Base-by-base conservation (phyloP, 805 yeast species). In the Kazachstania bromeliacearum region DNA sequence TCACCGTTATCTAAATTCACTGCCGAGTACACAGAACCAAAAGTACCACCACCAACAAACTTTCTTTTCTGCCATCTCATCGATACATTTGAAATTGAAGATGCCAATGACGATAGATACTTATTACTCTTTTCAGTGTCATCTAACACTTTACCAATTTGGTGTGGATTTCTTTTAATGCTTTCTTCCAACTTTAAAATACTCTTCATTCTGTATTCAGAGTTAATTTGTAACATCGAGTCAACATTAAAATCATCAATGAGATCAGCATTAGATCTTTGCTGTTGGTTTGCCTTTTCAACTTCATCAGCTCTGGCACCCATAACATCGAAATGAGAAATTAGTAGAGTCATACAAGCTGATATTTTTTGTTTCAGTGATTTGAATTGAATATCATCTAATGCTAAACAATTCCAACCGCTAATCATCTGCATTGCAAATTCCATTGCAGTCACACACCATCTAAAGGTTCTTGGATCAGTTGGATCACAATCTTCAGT, bases 21-120 rank as follows among this genome's bases (percentile, higher is more conserved):
- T 0, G 96, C 95, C 0, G 92, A 85, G 59, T 73, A 92, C 2
- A 92, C 98, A 39, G 83, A 77, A 5, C 98, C 98, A 67, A 89
- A 92, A 0, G 96, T 76, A 31, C 98, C 98, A 26, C 95, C 92
- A 2, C 98, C 98, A 48, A 92, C 75, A 50, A 77, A 85, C 42
- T 79, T 75, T 31, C 96, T 95, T 63, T 89, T 94, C 58, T 92
- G 96, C 98, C 98, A 92, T 60, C 95, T 77, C 43, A 92, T 85
- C 0, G 96, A 81, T 15, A 88, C 81, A 48, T 87, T 81, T 2
- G 95, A 81, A 48, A 87, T 79, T 0, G 94, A 80, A 0, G 95
- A 84, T 0, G 96, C 95, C 38, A 94, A 68, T 37, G 85, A 77
- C 1, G 92, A 74, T 30, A 92, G 71, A 51, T 80, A 85, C 57